phyloP scores from a whole-genome alignment of 805 yeast genomes.

The Aciculoconidium aculeatum region DNA sequence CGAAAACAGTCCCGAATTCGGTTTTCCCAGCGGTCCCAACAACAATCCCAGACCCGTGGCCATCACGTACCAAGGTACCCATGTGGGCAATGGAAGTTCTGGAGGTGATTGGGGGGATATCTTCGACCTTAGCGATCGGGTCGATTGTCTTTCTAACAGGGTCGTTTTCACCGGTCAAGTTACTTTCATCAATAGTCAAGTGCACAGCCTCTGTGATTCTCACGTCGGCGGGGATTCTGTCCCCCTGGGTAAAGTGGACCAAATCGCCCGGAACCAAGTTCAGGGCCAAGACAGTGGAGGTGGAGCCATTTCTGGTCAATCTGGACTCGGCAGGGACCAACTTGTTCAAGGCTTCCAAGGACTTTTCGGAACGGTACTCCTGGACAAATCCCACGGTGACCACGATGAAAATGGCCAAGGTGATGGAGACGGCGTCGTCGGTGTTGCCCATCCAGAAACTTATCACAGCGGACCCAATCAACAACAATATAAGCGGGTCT shows the following conservation, averaged over 20 bases:
- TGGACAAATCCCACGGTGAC: constrained; percentile 97
- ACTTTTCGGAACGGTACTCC: constrained; percentile 92
- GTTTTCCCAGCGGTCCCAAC: constrained; percentile 86
- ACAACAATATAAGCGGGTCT: constrained; percentile 82
- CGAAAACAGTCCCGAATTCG: constrained; percentile 91
- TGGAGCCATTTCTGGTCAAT: constrained; percentile 73
- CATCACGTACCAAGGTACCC: constrained; percentile 97
- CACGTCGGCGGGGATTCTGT: constrained; percentile 93
- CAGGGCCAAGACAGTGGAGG: constrained; percentile 79
- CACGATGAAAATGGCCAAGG: constrained; percentile 87
- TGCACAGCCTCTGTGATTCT: constrained; percentile 76
- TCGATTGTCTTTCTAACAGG: constrained; percentile 69
- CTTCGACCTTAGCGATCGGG: constrained; percentile 27
- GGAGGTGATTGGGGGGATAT: constrained; percentile 52
- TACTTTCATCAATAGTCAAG: constrained; percentile 84
- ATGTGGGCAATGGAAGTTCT: constrained; percentile 81
- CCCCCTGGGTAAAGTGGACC: constrained; percentile 87
- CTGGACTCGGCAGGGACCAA: constrained; percentile 97
- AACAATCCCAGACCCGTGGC: constrained; percentile 91
- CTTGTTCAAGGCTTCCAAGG: constrained; percentile 85
- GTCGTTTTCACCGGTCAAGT: constrained; percentile 89
- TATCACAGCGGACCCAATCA: constrained; percentile 84
- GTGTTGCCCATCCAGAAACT: constrained; percentile 92
- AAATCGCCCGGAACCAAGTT: constrained; percentile 93
- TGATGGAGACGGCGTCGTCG: constrained; percentile 92